These are phyloP conservation scores for Aspergillus campestris DNA, from an alignment of 495 filamentous ascomycete genomes.

Conservation along the genomic window DNA sequence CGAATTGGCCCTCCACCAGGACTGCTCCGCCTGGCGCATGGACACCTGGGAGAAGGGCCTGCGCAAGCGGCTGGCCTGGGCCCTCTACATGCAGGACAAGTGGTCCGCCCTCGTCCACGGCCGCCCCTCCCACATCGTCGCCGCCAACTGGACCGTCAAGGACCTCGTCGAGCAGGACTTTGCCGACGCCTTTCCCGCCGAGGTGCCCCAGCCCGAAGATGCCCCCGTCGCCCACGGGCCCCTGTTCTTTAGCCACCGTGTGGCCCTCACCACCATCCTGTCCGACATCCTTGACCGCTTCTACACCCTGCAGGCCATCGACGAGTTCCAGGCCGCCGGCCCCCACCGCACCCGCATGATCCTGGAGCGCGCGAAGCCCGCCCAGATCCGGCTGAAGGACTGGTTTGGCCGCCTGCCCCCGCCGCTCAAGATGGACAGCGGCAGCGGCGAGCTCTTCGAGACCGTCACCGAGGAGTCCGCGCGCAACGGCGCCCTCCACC, in stretches of 20 bases:
- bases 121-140: slow-evolving; percentile 46
- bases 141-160: slow-evolving; percentile 49
- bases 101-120: slow-evolving; percentile 51
- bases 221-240: slow-evolving; percentile 34
- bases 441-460: slow-evolving; percentile 29
- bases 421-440: slow-evolving; percentile 47
- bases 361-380: slow-evolving; percentile 52
- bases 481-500: slow-evolving; percentile 47
- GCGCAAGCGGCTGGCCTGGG: slow-evolving; percentile 51
- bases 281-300: slow-evolving; percentile 54
- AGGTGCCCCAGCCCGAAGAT: slow-evolving; percentile 27
- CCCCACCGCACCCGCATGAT: slow-evolving; percentile 45
- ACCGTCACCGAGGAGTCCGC: slow-evolving; percentile 31
- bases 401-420: slow-evolving; percentile 49
- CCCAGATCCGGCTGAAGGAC: slow-evolving; percentile 50
- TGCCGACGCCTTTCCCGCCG: slow-evolving; percentile 27
- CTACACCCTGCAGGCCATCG: slow-evolving; percentile 49
- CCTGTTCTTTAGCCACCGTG: slow-evolving; percentile 50
- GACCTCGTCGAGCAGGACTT: slow-evolving; percentile 47
- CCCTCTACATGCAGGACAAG: slow-evolving; percentile 52
- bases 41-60: slow-evolving; percentile 46
- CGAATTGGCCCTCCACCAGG: slow-evolving; percentile 49
- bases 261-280: slow-evolving; percentile 49
- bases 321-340: slow-evolving; percentile 41
- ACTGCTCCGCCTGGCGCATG: slow-evolving; percentile 48